Conservation (phyloP, 2,329 filamentous ascomycete genomes). For the Botryosphaeria dothidea region DNA sequence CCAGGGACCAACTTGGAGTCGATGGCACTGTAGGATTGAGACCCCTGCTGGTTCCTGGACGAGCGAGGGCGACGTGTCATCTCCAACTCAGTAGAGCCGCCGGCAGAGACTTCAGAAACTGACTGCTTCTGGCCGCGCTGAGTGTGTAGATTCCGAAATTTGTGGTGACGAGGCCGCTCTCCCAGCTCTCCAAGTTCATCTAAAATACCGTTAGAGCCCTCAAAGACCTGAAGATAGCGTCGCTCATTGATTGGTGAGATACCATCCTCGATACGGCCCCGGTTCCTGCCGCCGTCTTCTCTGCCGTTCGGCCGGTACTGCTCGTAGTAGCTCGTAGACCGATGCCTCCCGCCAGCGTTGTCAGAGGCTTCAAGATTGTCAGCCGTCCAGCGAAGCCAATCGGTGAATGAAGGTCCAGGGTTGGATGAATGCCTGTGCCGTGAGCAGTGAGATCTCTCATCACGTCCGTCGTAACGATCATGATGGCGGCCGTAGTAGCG, state of each 20-base stretch:
- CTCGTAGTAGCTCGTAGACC: conserved; percentile 4
- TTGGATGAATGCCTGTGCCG: neutral
- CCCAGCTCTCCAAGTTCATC: neutral
- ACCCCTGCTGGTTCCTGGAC: neutral
- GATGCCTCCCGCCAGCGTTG: neutral
- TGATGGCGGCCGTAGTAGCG: neutral
- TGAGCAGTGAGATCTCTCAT: neutral
- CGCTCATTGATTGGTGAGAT: neutral
- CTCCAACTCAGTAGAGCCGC: neutral
- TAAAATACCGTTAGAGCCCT: neutral
- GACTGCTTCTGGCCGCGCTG: neutral
- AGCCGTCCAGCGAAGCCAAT: neutral
- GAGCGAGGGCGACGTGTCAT: neutral
- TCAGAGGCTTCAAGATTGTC: neutral
- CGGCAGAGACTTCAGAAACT: neutral
- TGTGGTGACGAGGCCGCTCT: neutral
- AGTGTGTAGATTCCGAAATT: no score
- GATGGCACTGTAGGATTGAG: neutral
- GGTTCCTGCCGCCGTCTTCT: neutral
- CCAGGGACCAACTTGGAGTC: neutral
- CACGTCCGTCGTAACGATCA: neutral
- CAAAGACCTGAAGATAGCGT: neutral
- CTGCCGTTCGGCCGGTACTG: neutral
- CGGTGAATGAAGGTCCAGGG: neutral
- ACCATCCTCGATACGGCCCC: neutral